Conservation (phyloP, 805 yeast species). For the Torulaspora quercuum region DNA sequence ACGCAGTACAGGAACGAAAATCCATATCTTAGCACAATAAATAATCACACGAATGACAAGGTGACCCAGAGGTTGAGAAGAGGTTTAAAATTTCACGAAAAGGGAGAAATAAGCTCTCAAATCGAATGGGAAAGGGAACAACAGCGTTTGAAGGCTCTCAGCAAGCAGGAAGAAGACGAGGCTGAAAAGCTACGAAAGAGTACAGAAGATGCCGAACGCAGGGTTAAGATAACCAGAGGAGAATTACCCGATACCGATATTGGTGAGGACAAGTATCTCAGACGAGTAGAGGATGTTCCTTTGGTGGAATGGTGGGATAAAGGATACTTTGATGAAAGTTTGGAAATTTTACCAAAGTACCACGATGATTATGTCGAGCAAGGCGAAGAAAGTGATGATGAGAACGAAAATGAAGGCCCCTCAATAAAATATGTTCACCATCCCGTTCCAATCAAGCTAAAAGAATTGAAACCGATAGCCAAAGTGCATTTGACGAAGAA, state of each 20-base stretch:
- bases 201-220: constrained; percentile 6
- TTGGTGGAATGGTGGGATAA: constrained; percentile 87
- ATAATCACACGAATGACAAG: constrained; percentile 8
- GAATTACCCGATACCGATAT: constrained; percentile 45
- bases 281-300: constrained; percentile 48
- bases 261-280: constrained; percentile 56
- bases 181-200: constrained; percentile 37
- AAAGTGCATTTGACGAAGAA: constrained; percentile 66
- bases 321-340: constrained; percentile 44
- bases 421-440: constrained; percentile 76
- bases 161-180: constrained; percentile 17
- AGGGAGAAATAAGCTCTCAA: constrained; percentile 45
- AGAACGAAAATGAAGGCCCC: constrained; percentile 40
- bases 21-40: constrained; percentile 29
- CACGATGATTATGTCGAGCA: constrained; percentile 35
- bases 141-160: constrained; percentile 4
- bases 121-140: constrained; percentile 19
- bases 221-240: constrained; percentile 40
- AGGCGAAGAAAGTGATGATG: constrained; percentile 32
- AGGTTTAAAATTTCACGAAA: constrained; percentile 45
- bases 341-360: constrained; percentile 37
- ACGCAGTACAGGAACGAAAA: constrained; percentile 25
- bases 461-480: constrained; percentile 40
- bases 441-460: constrained; percentile 64
- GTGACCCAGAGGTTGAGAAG: constrained; percentile 16